Percentiles rank a stretch among this genome's conserved stretches.
These are phyloP conservation scores for Lactifluus hygrophoroides DNA, from an alignment of 768 basidiomycete genomes.

Conservation along the genomic window DNA sequence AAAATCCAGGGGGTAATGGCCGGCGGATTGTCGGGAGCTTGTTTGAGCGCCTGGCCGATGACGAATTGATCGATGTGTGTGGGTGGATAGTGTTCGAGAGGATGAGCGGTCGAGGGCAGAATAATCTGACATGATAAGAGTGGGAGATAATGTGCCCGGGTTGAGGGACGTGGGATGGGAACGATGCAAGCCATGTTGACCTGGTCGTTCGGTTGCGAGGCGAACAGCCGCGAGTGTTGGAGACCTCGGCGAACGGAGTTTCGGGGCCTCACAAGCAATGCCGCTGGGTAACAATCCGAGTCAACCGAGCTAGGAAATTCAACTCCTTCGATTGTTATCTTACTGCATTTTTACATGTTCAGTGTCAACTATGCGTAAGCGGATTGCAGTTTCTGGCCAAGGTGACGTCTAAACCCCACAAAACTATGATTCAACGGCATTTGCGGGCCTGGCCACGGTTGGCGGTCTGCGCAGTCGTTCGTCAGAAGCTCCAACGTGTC, in stretches of 20 bases:
- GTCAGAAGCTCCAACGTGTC: background rate
- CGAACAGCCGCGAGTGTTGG: background rate
- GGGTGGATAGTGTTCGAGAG: too few species aligned
- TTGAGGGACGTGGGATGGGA: too few species aligned
- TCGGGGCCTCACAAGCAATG: background rate
- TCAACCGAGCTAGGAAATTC: background rate
- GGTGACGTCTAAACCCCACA: background rate
- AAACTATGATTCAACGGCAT: background rate
- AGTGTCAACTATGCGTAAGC: too few species aligned
- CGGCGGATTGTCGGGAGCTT: background rate
- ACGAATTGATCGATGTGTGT: background rate
- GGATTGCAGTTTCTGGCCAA: too few species aligned
- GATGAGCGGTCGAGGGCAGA: background rate
- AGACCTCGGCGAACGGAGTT: background rate
- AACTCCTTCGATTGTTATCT: background rate
- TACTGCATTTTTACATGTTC: background rate
- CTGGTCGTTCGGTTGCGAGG: background rate
- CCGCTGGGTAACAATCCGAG: background rate
- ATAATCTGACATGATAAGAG: background rate
- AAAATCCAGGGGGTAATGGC: background rate
- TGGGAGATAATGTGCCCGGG: too few species aligned
- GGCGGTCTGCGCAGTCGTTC: background rate
- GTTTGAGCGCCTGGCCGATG: conserved; percentile 3
- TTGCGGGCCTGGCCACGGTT: background rate
- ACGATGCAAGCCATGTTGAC: too few species aligned